A percentile compares a stretch with the other conserved stretches of the same genome.
Conservation (phyloP, 305 asterid species). For the Solanum aculeatissimum region DNA sequence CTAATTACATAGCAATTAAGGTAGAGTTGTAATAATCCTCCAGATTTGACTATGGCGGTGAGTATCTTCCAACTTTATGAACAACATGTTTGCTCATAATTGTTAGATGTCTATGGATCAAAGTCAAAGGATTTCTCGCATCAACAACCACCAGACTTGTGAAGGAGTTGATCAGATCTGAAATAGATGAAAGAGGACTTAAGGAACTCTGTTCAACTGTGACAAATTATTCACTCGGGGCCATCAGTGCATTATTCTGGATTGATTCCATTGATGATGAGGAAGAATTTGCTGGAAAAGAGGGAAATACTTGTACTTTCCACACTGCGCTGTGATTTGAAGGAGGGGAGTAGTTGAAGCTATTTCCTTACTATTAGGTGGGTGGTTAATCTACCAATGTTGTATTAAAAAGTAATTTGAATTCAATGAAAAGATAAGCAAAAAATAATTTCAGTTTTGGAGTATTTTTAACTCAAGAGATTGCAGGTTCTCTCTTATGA, state of each 20-base stretch:
- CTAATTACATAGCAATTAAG: neutral
- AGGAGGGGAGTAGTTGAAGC: neutral
- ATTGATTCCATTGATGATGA: neutral
- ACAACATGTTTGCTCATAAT: neutral
- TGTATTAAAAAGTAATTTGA: neutral
- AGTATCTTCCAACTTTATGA: neutral
- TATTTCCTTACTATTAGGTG: neutral
- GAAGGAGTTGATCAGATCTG: neutral
- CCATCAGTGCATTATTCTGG: neutral
- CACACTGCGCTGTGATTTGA: neutral
- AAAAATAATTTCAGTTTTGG: neutral
- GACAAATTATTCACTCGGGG: neutral
- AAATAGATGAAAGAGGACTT: neutral
- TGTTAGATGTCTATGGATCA: neutral
- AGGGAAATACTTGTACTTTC: neutral
- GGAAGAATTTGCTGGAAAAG: neutral
- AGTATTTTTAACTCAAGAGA: neutral
- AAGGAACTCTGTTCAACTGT: neutral
- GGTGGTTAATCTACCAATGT: neutral
- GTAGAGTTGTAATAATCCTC: neutral
- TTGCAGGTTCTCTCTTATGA: neutral
- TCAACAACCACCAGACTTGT: neutral
- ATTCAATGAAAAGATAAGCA: neutral
- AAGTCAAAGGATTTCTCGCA: neutral
- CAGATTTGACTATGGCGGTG: neutral